A percentile compares a stretch with the other conserved stretches of the same genome.
Evolutionary conservation across 805 yeast genomes (phyloP).

Genomic region (Saturnispora besseyi): DNA sequence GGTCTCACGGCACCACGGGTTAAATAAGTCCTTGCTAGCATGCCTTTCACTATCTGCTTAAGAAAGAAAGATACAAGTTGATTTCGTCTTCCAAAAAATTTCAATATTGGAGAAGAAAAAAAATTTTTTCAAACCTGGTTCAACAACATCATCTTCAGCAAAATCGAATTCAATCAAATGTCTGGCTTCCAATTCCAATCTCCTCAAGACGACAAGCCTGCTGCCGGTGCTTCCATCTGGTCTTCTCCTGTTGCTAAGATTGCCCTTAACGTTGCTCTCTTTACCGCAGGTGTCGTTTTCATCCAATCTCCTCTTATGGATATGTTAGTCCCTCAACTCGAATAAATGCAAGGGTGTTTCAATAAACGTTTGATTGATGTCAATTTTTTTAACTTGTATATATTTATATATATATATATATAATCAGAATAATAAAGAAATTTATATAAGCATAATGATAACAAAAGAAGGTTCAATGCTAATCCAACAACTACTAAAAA

Average conservation of each 20-base stretch:
- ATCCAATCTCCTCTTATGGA: constrained; percentile 76
- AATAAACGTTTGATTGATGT: neutral
- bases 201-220: constrained; percentile 16
- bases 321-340: constrained; percentile 64
- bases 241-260: constrained; percentile 60
- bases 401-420: neutral
- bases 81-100: neutral
- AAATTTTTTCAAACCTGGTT: neutral
- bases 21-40: neutral
- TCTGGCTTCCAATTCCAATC: constrained; percentile 26
- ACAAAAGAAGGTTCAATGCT: neutral
- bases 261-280: constrained; percentile 52
- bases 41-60: neutral
- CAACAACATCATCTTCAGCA: neutral
- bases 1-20: neutral
- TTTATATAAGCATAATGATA: neutral
- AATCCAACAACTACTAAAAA: no score
- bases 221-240: constrained; percentile 40
- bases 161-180: constrained; percentile 14
- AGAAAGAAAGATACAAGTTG: no score
- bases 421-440: neutral
- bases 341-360: constrained; percentile 9
- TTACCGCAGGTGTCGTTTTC: constrained; percentile 66
- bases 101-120: neutral
- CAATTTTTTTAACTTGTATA: neutral